Evolutionary conservation across 257 asterid genomes (phyloP).

Genomic region (Solanum chaucha): DNA sequence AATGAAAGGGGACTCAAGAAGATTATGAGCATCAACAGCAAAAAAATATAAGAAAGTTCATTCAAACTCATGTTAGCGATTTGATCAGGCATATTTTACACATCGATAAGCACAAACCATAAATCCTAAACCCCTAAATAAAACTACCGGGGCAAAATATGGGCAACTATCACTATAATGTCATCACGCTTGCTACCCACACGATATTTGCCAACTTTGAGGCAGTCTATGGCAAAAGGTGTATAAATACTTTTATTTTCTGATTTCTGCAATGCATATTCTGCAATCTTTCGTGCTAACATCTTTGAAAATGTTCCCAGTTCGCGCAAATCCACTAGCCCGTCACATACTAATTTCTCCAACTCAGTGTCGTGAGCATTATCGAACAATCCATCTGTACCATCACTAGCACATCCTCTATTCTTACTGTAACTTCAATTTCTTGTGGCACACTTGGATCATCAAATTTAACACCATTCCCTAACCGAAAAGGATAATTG

Average conservation of each 20-base stretch:
- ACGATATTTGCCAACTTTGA: background rate
- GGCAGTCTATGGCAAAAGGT: conserved; percentile 17
- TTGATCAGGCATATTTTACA: background rate
- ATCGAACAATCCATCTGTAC: background rate
- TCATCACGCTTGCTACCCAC: conserved; percentile 29
- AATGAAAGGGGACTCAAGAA: no score
- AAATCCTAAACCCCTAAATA: no score
- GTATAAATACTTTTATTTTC: background rate
- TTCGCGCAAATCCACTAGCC: background rate
- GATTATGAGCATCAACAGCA: no score
- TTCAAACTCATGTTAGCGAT: background rate
- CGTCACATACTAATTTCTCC: background rate
- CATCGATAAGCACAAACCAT: no score
- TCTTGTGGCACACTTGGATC: no score
- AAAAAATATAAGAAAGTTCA: no score
- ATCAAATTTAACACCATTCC: no score
- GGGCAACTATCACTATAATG: conserved; percentile 20
- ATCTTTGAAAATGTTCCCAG: background rate
- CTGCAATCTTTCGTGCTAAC: conserved; percentile 4
- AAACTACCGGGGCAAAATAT: no score
- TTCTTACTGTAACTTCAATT: no score
- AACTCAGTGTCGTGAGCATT: conserved; percentile 6
- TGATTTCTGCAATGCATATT: background rate
- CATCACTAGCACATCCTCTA: no score
- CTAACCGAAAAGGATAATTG: no score